Evolutionary conservation across 2,329 filamentous ascomycete genomes (phyloP), one percentile per base, ranked within the genome.

Genomic region (Cytospora leucostoma): DNA sequence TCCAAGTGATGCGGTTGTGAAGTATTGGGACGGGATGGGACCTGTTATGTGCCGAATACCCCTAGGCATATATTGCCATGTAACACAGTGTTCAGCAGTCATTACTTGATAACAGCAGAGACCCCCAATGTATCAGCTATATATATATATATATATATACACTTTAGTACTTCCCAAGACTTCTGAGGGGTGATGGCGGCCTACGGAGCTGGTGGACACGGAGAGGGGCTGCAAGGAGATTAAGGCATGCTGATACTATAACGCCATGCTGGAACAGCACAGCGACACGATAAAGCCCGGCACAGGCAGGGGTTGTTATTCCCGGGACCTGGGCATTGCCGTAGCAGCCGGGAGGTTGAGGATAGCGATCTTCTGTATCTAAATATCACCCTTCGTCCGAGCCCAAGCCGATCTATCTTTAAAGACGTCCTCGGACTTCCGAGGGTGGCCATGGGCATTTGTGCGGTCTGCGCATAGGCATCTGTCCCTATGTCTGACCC

Each of bases 271-370:
- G 38, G 17, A 34, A 47, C 34, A 50, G 44, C 33, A 4, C 27
- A 27, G 27, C 27, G 56, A 54, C 65, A 67, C 64, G 62, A 66
- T 62, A 63, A 59, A 44, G 49, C 56, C 59, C 60, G 61, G 56
- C 64, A 63, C 64, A 64, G 47, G 35, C 56, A 38, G 51, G 38
- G 34, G 49, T 21, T 33, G 44, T 50, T 47, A 56, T 52, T 19
- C 52, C 44, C 56, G 37, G 60, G 21, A 50, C 38, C 51, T 19
- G 51, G 59, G 59, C 59, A 61, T 33, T 35, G 37, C 37, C 49
- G 37, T 61, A 40, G 37, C 40, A 7, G 55, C 56, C 52, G 58
- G 56, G 65, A 56, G 44, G 12, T 65, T 27, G 53, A 40, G 50
- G 34, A 54, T 32, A 62, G 52, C 51, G 55, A 66, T 64, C 56